A percentile compares a stretch with the other conserved stretches of the same genome.
Conservation (phyloP, 2,329 filamentous ascomycete species). For the Colletotrichum sp. region DNA sequence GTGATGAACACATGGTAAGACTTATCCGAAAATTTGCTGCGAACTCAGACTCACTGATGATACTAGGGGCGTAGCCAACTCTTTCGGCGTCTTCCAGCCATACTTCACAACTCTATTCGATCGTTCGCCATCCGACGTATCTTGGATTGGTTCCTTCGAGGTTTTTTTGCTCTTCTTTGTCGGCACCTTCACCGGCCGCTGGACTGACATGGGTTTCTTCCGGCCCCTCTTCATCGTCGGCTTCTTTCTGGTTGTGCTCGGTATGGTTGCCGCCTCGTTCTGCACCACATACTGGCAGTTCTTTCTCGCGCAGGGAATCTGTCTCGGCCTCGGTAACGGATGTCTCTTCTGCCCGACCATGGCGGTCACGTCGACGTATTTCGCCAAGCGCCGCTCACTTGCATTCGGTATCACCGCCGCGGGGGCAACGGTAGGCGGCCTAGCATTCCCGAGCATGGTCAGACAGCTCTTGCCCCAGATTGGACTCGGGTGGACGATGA, state of each 20-base stretch:
- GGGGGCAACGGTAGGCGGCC: conserved; percentile 64
- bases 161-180: conserved; percentile 61
- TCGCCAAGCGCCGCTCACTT: conserved; percentile 58
- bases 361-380: conserved; percentile 71
- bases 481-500: conserved; percentile 64
- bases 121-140: conserved; percentile 49
- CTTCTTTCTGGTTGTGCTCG: conserved; percentile 44
- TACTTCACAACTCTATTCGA: conserved; percentile 50
- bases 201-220: conserved; percentile 60
- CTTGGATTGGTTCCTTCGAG: conserved; percentile 60
- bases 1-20: conserved; percentile 54
- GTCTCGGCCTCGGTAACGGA: conserved; percentile 62
- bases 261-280: conserved; percentile 50
- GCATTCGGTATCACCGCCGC: conserved; percentile 66
- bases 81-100: conserved; percentile 59
- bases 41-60: background rate
- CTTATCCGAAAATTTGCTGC: background rate
- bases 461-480: conserved; percentile 58
- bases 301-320: conserved; percentile 58
- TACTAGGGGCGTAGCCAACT: conserved; percentile 56
- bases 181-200: conserved; percentile 56
- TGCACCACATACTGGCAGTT: conserved; percentile 59
- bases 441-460: conserved; percentile 61
- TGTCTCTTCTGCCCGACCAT: conserved; percentile 69
- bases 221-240: conserved; percentile 45